Conservation (phyloP, 73 alveolate species). For the Blepharisma stoltei region DNA sequence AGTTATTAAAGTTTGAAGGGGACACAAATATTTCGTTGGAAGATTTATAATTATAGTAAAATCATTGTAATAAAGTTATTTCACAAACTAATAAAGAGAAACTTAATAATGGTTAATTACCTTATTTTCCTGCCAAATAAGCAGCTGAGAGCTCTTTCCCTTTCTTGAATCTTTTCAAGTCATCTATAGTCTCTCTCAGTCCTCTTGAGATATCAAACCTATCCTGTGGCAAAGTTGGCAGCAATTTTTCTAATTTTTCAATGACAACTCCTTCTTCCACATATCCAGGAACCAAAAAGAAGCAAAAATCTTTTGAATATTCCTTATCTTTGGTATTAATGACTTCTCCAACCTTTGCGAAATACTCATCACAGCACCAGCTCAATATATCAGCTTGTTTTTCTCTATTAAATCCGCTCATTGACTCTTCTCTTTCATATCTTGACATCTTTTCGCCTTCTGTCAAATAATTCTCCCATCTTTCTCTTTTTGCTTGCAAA, state of each 20-base stretch:
- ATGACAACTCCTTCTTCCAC: conserved; percentile 16
- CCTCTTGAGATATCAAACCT: neutral
- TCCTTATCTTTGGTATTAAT: conserved; percentile 9
- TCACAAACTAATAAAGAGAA: too few species aligned
- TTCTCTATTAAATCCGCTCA: conserved; percentile 11
- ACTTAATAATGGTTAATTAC: too few species aligned
- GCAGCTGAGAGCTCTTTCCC: neutral
- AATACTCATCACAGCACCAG: neutral
- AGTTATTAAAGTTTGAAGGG: too few species aligned
- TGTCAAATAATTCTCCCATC: conserved; percentile 43
- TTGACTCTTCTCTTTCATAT: conserved; percentile 10
- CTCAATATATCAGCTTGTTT: neutral
- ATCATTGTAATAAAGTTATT: too few species aligned
- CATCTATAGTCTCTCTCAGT: neutral
- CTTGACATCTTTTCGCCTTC: conserved; percentile 33
- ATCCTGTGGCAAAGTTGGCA: conserved; percentile 13
- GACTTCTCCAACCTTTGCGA: neutral
- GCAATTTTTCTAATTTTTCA: conserved; percentile 13
- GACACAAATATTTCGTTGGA: too few species aligned
- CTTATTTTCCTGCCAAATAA: neutral
- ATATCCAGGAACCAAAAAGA: neutral
- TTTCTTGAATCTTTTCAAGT: neutral
- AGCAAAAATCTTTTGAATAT: neutral
- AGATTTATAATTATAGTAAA: too few species aligned
- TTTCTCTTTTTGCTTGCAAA: conserved; percentile 37